Conservation (phyloP, 2,329 filamentous ascomycete species). For the Fusarium sp. region DNA sequence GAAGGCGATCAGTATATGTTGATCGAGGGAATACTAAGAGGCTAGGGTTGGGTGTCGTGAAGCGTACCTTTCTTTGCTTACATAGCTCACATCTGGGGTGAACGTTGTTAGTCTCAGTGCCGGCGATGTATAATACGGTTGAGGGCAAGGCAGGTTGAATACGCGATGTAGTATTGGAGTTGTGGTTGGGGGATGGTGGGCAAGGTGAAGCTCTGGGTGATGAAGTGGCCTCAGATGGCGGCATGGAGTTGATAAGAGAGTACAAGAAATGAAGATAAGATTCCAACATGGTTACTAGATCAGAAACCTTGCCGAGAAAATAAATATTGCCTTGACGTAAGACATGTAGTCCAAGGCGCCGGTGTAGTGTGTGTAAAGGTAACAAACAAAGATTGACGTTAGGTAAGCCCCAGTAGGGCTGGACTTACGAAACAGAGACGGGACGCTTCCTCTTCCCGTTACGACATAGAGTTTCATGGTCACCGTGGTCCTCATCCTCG, state of each 20-base stretch:
- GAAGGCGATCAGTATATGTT: conserved; percentile 21
- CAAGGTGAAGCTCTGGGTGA: conserved; percentile 31
- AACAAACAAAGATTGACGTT: conserved; percentile 11
- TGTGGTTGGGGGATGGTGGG: conserved; percentile 26
- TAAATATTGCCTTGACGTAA: conserved; percentile 6
- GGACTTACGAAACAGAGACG: conserved; percentile 67
- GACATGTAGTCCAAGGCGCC: conserved; percentile 16
- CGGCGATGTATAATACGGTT: conserved; percentile 23
- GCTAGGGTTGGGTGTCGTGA: neutral
- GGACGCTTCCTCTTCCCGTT: conserved; percentile 68
- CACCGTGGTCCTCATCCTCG: conserved; percentile 61
- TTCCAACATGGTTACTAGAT: conserved; percentile 33
- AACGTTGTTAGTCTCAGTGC: conserved; percentile 51
- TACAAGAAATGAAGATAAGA: conserved; percentile 39
- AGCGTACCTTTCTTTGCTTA: conserved; percentile 79
- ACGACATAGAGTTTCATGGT: conserved; percentile 50
- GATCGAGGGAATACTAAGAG: neutral
- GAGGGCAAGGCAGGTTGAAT: conserved; percentile 32
- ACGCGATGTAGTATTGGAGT: conserved; percentile 19
- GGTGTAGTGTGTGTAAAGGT: conserved; percentile 22
- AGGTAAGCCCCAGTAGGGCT: conserved; percentile 9
- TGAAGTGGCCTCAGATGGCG: conserved; percentile 28
- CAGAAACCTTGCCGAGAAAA: conserved; percentile 13
- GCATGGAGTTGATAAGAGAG: conserved; percentile 37
- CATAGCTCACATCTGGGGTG: conserved; percentile 75